Base-by-base conservation (phyloP, 2,329 filamentous ascomycete genomes). In the Torrubiella hemipterigena region DNA sequence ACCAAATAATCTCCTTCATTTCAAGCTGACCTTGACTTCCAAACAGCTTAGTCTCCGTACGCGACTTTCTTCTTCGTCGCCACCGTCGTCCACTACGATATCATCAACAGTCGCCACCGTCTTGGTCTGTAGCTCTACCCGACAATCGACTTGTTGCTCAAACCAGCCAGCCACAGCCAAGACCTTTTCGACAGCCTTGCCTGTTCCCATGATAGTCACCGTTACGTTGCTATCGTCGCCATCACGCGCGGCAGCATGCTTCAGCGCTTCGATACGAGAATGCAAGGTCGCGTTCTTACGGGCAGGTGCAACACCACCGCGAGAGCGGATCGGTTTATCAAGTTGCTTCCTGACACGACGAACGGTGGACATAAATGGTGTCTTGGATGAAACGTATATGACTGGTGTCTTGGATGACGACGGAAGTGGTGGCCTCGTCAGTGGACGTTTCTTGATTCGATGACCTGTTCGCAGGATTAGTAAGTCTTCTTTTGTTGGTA, bases 71-170 rank as follows among this genome's bases (percentile, higher is more conserved):
- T 55, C 50, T 29, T 56, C 56, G 7, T 39, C 48, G 2, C 52
- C 55, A 1, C 52, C 59, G 1, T 51, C 56, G 14, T 55, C 56
- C 2, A 47, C 46, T 11, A 74, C 56, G 18, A 84, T 56, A 49
- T 84, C 79, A 46, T 86, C 80, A 27, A 84, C 63, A 3, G 74
- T 69, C n/a, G 62, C 63, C 12, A 80, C 60, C 30, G 67, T 81
- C 34, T 69, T 66, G 27, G 78, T 83, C 48, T 64, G 59, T 31
- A 83, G 46, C 42, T 61, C 56, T 2, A 84, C 73, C 5, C 52
- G 47, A 39, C 71, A 77, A 38, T 73, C 72, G 10, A 52, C 58
- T 50, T 77, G 66, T 32, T 69, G 62, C 50, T 73, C 66, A 41
- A 84, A 83, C 61, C 71, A 79, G 20, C 69, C 51, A 0, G 72